Evolutionary conservation across 805 yeast genomes (phyloP), one percentile per base, ranked within the genome.

Genomic region (Maudiozyma saulgeensis): DNA sequence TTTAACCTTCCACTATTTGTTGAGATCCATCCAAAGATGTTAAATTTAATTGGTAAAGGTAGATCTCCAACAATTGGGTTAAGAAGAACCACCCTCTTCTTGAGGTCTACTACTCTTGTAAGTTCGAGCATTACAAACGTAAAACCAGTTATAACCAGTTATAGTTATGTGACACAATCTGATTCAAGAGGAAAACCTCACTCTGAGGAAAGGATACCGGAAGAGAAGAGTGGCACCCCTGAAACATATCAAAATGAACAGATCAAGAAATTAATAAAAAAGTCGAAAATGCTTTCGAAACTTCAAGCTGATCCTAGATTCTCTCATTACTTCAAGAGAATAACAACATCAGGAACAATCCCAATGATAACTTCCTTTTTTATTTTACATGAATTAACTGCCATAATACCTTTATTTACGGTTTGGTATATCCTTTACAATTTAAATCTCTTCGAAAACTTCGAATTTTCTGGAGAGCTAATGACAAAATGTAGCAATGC

Each of bases 311-410:
- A 59, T 25, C 68, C 68, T 2, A 59, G 48, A 40, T 64, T 61
- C 47, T 40, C 56, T 4, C 45, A 45, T 3, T 65, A 62, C 46
- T 61, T 66, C 41, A 50, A 57, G 41, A 55, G 53, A 16, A 51
- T 67, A 11, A 53, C 64, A 15, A 56, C 63, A 34, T 58, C 68
- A 1, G 67, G 66, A 19, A 56, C 68, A 2, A 53, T 58, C 5
- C 53, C 66, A 5, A 62, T 67, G 1, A 70, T 82, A 12, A 72
- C 84, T 0, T 72, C 89, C 2, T 86, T 86, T 56, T 55, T 85
- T 6, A 61, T 85, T 4, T 69, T 86, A 13, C 95, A 86, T 59
- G 95, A 86, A 59, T 53, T 86, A 41, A 75, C 90, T 0, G 95
- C 95, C 2, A 72, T 86, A 2, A 74, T 77, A 28, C 95, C 95